Evolutionary conservation across 176 grass and related monocot species (phyloP), one percentile per base, ranked within the genome.

Genomic region (Musa schizocarpa): DNA sequence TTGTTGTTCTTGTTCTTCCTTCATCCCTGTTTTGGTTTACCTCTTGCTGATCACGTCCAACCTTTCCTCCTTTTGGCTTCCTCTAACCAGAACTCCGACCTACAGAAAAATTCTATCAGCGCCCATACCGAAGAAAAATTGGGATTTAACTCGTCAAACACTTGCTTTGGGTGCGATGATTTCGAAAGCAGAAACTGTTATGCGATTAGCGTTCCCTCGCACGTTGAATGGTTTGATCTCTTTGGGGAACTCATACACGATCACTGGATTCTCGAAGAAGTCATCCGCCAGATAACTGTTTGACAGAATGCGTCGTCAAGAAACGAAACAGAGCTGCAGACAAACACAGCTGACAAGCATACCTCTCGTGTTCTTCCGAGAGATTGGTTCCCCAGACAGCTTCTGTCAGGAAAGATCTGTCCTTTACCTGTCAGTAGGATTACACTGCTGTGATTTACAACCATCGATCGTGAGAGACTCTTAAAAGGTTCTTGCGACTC

Each of bases 41-140:
- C 86, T 81, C 59, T 78, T 72, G 52, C 53, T 79, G 65, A 88
- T 80, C 13, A 65, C 83, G 78, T 86, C 79, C 67, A 78, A 76
- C 54, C 89, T 80, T 50, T 92, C 89, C 77, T 92, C 89, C 56
- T 86, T 92, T 63, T 88, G 89, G 72, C 76, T 83, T 63, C 89
- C 89, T 73, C 71, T 81, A 27, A 78, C 74, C 52, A 92, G 49
- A 64, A 80, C 73, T 27, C 89, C 89, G 76, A 76, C 81, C 89
- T 88, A 74, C 57, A 61, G 57, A 61, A 61, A 0, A 27, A 6
- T 43, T 43, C 34, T 6, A 6, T 43, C 34, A 43, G 34, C 34
- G 4, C 34, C 3, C 34, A 0, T 6, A 43, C 34, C 34, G 34
- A 43, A 43, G 34, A 43, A 43, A 43, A 43, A 43, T 29, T 29